Base-by-base conservation (phyloP, 805 yeast species). In the Candida broadrunensis region DNA sequence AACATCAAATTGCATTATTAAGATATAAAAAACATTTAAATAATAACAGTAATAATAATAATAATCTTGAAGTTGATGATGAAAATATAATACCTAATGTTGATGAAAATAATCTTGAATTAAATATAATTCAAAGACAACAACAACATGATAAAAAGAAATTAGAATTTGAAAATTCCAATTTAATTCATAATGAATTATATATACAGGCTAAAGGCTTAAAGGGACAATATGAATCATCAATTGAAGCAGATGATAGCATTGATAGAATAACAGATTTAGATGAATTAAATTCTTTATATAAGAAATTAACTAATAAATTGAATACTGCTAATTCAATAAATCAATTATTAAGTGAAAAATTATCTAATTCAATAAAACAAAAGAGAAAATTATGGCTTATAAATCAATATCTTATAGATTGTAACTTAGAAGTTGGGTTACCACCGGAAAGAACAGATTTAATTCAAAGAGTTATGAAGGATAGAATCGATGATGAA, bases 401-500 rank as follows among this genome's bases (percentile, higher is more conserved):
- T 5, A 48, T 57, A 5, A 76, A 71, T 39, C 79, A 75, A 43
- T 42, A 63, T 9, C 49, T 75, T 14, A 46, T 76, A 19, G 75
- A 75, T 39, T 70, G 72, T 4, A 72, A 70, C 39, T 55, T 72
- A 20, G 43, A 53, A 29, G 38, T 65, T 8, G 76, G 71, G 2
- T 51, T 70, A 19, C 72, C 68, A 2, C 58, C 54, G 3, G 33
- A 43, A 16, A 35, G 25, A 14, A 23, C 32, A 3, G 13, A 25
- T 20, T n/a, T 15, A 11, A 41, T 41, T 14, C 42, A 37, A 16
- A 30, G 50, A 32, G 47, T 46, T 4, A 25, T 35, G 13, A 44
- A 44, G 25, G 50, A 44, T 35, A 35, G 37, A 25, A 23, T 39
- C 24, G 51, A 43, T 35, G 32, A 42, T 7, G 51, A 46, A 35